Evolutionary conservation across 1,284 basidiomycete species (phyloP), one percentile per base, ranked within the genome.

Genomic region (Cutaneotrichosporon daszewskae): DNA sequence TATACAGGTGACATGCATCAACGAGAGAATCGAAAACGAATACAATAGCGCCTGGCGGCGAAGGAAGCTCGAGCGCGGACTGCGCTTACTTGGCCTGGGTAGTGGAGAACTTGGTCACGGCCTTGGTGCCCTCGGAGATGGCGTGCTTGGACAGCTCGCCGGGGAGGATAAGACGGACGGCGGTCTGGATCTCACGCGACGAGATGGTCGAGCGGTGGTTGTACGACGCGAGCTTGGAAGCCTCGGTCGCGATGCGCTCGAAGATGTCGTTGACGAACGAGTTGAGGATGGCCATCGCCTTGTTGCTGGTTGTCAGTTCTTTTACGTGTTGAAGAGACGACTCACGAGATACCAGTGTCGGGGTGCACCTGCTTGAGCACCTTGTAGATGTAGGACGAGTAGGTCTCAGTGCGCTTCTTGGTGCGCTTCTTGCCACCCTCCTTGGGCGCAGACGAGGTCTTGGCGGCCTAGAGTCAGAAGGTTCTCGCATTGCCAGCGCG

Each of bases 181-280:
- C 80, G 37, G 89, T 92, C 73, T 91, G 88, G 63, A 92, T 91
- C 74, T 92, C 88, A 49, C 88, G 85, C 37, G 87, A 90, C 43
- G 88, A 90, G 74, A 92, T 91, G 42, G 88, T 94, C 11, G 87
- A 88, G 75, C 89, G 89, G 78, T 90, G 89, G 53, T 87, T 90
- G 79, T 92, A 91, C 4, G 83, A 78, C 28, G 88, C 87, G 55
- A 94, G 84, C 76, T 90, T 88, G 57, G 84, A 86, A 13, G 87
- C 88, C 71, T 95, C 90, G 31, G 79, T 80, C 13, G 90, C 89
- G 60, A 94, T 89, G 39, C 87, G 84, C 75, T 94, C 89, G 57
- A 92, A 94, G 72, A 94, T 87, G 66, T 91, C 87, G 57, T 87
- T 87, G 62, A 91, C 87, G 54, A 90, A 91, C 45, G 84, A 87